Percentiles rank a stretch among this genome's conserved stretches.
Evolutionary conservation across 2,329 filamentous ascomycete genomes (phyloP).

Genomic region (Penicillium sp.): DNA sequence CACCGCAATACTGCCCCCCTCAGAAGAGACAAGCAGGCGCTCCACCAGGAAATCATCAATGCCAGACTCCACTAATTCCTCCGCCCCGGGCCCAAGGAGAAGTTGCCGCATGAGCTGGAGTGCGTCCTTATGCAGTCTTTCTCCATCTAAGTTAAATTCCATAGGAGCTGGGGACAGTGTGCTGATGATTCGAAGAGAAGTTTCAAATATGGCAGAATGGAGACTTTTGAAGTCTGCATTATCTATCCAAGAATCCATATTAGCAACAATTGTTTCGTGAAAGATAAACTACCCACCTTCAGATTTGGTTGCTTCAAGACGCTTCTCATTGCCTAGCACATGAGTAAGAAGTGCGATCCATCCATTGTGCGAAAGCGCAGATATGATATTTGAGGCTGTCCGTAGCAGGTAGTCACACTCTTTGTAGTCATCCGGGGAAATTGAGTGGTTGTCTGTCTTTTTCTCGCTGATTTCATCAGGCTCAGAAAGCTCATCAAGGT

Average conservation of each 20-base stretch:
- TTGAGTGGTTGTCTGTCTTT: conserved; percentile 45
- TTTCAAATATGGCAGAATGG: conserved; percentile 33
- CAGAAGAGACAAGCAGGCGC: conserved; percentile 61
- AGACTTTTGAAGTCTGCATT: conserved; percentile 28
- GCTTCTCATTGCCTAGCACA: conserved; percentile 49
- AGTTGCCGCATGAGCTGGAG: conserved; percentile 61
- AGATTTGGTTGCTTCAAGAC: conserved; percentile 42
- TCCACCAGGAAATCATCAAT: conserved; percentile 70
- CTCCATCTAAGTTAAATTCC: conserved; percentile 51
- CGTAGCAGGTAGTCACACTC: conserved; percentile 75
- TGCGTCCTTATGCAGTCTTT: conserved; percentile 68
- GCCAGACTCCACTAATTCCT: conserved; percentile 45
- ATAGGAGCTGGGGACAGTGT: conserved; percentile 14
- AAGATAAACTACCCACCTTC: conserved; percentile 44
- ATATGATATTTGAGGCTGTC: conserved; percentile 69
- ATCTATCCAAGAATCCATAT: conserved; percentile 17
- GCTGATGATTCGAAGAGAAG: conserved; percentile 28
- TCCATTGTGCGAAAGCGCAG: conserved; percentile 64
- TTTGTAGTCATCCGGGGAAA: conserved; percentile 62
- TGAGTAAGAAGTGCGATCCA: conserved; percentile 70
- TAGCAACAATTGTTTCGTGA: not conserved
- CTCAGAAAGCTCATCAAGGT: conserved; percentile 32
- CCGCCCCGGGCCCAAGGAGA: conserved; percentile 38
- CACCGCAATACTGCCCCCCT: conserved; percentile 62
- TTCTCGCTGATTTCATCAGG: conserved; percentile 18